These are phyloP conservation scores for Hypoxylon rubiginosum DNA, from an alignment of 2,329 filamentous ascomycete species.

Conservation along the genomic window DNA sequence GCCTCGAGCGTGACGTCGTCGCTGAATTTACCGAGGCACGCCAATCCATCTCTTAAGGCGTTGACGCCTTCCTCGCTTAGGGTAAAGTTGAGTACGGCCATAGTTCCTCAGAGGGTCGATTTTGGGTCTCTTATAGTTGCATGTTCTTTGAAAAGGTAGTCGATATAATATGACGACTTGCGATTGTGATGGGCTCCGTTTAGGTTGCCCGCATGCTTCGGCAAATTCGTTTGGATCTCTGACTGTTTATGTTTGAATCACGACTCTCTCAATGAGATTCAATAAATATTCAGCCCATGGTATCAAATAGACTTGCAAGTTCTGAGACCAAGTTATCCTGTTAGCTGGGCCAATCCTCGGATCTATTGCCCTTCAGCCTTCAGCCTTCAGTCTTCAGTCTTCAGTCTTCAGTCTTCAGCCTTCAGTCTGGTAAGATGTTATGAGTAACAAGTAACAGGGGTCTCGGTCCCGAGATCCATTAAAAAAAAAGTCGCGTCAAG, in stretches of 20 bases:
- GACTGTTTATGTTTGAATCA: background rate
- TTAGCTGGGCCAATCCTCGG: background rate
- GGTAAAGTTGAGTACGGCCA: slow-evolving; percentile 79
- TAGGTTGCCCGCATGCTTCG: background rate
- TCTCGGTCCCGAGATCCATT: background rate
- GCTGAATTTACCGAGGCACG: slow-evolving; percentile 83
- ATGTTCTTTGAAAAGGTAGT: background rate
- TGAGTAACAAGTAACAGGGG: background rate
- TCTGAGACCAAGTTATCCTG: background rate
- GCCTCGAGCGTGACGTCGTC: slow-evolving; percentile 84
- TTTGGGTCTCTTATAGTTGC: background rate
- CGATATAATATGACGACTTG: background rate
- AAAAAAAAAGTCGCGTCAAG: slow-evolving; percentile 21
- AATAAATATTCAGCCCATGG: background rate
- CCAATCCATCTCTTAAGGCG: slow-evolving; percentile 78
- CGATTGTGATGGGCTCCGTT: background rate
- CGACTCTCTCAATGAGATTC: background rate
- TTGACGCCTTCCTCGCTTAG: slow-evolving; percentile 79
- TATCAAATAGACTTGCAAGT: background rate
- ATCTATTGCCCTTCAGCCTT: background rate
- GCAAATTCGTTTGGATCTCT: background rate
- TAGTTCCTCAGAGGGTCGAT: slow-evolving; percentile 46
- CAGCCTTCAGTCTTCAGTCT: too few species aligned
- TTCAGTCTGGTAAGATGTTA: background rate
- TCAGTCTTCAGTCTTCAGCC: too few species aligned